Base-by-base conservation (phyloP, 1,284 basidiomycete genomes). In the Rhodotorula sp. region DNA sequence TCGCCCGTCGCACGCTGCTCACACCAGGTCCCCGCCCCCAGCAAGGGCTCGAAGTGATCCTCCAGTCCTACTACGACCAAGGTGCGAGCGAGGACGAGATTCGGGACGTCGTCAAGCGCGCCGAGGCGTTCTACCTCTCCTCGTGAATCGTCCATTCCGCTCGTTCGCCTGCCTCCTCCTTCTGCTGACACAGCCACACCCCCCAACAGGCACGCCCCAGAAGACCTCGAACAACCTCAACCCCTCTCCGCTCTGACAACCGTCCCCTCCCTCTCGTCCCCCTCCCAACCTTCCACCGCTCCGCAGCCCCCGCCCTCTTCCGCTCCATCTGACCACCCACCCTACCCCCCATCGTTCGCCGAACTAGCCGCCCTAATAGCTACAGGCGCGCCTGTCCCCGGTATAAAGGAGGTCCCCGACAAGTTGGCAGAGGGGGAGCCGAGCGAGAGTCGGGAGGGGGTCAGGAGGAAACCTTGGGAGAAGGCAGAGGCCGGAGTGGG, bases 391-490 rank as follows among this genome's bases (percentile, higher is more conserved):
- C 73, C 74, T 13, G 72, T 78, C 29, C 76, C 76, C 1, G 77
- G 77, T 5, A 74, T 78, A 46, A 59, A 64, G 29, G 68, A 74
- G 44, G 72, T 78, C 19, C 76, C 76, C 32, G 76, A 78, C 59
- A 60, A 62, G 59, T 30, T 78, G 8, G 69, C 73, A 20, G 62
- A 69, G 20, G 73, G 58, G 15, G 24, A 27, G 30, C 72, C 76
- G 19, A 74, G 58, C 47, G 63, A 70, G 64, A 62, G 66, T 30
- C 62, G 53, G 30, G 36, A 39, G 2, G 52, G 34, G 10, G 54
- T 54, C 20, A 55, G 56, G 27, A 62, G 56, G 64, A 78, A 78
- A 49, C 77, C 77, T 30, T 78, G 77, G 77, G 76, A 77, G 66
- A 29, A 24, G 8, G 51, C 4, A n/a, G 24, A 30, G 20, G 62